phyloP scores from a whole-genome alignment of 2,329 filamentous ascomycete genomes.

The Neopestalotiopsis clavispora region DNA sequence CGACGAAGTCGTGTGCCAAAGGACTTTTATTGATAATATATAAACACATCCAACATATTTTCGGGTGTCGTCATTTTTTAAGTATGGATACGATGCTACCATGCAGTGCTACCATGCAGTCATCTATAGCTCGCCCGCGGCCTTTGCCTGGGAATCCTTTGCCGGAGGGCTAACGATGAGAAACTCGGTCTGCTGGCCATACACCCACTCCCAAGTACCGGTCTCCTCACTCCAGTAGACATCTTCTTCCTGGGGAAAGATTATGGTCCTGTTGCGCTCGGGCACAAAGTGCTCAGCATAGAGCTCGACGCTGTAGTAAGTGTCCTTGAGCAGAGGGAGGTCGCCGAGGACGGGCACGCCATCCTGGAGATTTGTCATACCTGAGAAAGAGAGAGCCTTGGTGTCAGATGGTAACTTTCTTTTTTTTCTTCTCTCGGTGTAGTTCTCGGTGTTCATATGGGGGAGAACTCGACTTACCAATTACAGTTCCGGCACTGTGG shows the following conservation, averaged over 20 bases:
- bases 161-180: slow-evolving; percentile 36
- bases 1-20: no score
- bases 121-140: background rate
- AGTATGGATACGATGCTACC: background rate
- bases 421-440: no score
- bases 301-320: slow-evolving; percentile 57
- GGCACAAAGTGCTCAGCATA: slow-evolving; percentile 51
- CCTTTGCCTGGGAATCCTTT: background rate
- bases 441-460: background rate
- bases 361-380: slow-evolving; percentile 56
- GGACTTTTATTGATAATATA: no score
- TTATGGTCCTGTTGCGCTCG: slow-evolving; percentile 47
- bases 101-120: background rate
- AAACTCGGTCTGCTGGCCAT: slow-evolving; percentile 50
- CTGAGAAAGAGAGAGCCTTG: slow-evolving; percentile 28
- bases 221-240: slow-evolving; percentile 49
- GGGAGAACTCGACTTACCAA: slow-evolving; percentile 39
- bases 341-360: slow-evolving; percentile 52
- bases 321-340: slow-evolving; percentile 47
- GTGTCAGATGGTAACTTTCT: background rate
- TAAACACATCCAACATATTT: no score
- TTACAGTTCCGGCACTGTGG: slow-evolving; percentile 52
- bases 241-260: slow-evolving; percentile 56
- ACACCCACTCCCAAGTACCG: slow-evolving; percentile 53
- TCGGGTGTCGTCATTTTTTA: no score